Evolutionary conservation across 305 asterid species (phyloP).

Genomic region (Solanum hybrid): DNA sequence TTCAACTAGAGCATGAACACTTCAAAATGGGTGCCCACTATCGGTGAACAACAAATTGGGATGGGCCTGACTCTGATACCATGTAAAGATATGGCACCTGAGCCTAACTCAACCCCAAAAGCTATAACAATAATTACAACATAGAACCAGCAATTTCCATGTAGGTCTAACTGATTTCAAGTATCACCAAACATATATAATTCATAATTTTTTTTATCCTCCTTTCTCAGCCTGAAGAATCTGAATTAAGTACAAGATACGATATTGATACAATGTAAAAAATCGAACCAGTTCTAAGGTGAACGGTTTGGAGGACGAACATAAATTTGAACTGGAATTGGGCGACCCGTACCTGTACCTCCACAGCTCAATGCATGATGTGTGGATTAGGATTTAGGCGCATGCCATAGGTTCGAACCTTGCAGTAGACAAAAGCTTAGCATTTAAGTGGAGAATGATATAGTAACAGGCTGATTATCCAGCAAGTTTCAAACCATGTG

Average conservation of each 20-base stretch:
- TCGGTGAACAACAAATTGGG: neutral
- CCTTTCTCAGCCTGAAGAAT: neutral
- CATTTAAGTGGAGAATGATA: neutral
- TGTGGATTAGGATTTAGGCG: neutral
- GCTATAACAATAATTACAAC: slow-evolving; percentile 13
- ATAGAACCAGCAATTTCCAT: neutral
- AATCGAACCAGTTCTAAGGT: slow-evolving; percentile 11
- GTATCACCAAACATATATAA: slow-evolving; percentile 6
- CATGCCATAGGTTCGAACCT: neutral
- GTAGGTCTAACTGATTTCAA: neutral
- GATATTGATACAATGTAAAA: neutral
- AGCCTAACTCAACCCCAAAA: neutral
- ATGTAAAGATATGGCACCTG: neutral
- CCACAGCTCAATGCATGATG: slow-evolving; percentile 37
- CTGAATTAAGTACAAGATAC: neutral
- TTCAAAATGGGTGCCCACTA: neutral
- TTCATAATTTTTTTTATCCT: neutral
- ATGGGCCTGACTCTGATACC: neutral
- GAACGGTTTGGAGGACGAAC: slow-evolving; percentile 52
- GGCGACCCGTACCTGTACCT: slow-evolving; percentile 83
- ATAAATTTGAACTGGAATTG: slow-evolving; percentile 73
- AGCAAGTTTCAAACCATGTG: neutral
- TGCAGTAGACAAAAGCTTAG: neutral
- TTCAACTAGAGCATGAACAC: neutral
- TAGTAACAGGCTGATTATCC: neutral